Base-by-base conservation (phyloP, 192 early-diverging fungal genomes). In the Umbelopsis sp. region DNA sequence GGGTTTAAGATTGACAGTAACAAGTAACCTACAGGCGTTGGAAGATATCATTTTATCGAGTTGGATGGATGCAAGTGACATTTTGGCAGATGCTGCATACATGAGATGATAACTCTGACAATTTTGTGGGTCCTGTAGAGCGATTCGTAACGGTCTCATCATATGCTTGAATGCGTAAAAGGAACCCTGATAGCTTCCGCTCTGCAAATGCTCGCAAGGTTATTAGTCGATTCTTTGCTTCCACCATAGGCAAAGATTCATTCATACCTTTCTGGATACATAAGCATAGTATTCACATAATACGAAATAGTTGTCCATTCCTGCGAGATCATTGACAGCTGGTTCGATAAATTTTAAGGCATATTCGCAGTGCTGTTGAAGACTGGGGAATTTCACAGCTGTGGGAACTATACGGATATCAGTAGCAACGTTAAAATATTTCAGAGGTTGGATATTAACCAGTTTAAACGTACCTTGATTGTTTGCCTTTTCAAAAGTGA, bases 201-300 rank as follows among this genome's bases (percentile, higher is more conserved):
- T n/a, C 56, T 62, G 21, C 20, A 26, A 31, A 11, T 69, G 9
- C 20, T 22, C n/a, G 34, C 0, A 16, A 31, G 1, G 45, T 0
- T 47, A 14, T 51, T 32, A 25, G 17, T 3, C 11, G 20, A 32
- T 0, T 16, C 0, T 21, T 11, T 31, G 8, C 16, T 6, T 7
- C 16, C 1, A 3, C 16, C 3, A 8, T 62, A 17, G 16, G 31
- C 14, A 32, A 62, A 11, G 10, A 12, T 29, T 11, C 20, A 8
- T 25, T 45, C 44, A 17, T 84, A 83, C 85, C 81, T 87, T 87
- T 43, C 66, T 43, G 2, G 82, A 62, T 44, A 81, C 50, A 45
- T 78, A 79, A 0, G 77, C 68, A 45, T 80, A 71, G n/a, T 85
- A 82, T 34, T 80, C 76, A 51, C 69, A 72, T 66, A 81, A 73